Percentiles rank a stretch among this genome's conserved stretches.
phyloP scores from a whole-genome alignment of 805 yeast species.

The Candida broadrunensis region DNA sequence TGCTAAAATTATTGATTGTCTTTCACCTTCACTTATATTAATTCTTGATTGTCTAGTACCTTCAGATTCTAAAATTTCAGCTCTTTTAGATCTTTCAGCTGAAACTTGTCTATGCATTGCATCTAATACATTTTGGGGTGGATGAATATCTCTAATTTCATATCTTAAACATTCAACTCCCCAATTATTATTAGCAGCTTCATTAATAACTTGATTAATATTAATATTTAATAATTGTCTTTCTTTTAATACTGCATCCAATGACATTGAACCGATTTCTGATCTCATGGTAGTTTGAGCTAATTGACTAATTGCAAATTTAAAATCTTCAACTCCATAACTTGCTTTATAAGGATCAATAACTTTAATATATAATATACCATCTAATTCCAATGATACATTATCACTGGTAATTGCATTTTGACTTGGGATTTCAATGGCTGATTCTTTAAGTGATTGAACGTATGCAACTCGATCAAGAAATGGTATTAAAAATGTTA shows the following conservation, averaged over 20 bases:
- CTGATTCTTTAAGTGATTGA: conserved; percentile 77
- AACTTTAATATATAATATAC: conserved; percentile 74
- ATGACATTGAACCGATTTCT: conserved; percentile 78
- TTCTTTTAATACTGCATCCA: conserved; percentile 76
- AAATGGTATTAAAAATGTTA: conserved; percentile 69
- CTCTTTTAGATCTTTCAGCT: conserved; percentile 83
- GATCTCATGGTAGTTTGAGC: conserved; percentile 92
- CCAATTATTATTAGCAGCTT: conserved; percentile 78
- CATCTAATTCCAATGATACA: conserved; percentile 81
- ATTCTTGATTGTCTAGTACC: conserved; percentile 78
- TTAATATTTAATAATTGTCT: conserved; percentile 69
- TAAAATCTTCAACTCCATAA: conserved; percentile 86
- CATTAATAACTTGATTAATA: conserved; percentile 76
- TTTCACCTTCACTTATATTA: conserved; percentile 82
- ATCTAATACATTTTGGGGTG: conserved; percentile 78
- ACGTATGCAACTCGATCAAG: conserved; percentile 77
- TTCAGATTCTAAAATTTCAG: conserved; percentile 83
- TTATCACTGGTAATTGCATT: conserved; percentile 85
- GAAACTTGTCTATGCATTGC: conserved; percentile 91
- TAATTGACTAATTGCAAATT: conserved; percentile 78
- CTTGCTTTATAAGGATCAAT: conserved; percentile 82
- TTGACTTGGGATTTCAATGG: conserved; percentile 82
- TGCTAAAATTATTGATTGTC: conserved; percentile 65
- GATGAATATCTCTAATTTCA: conserved; percentile 86
- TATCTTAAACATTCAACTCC: conserved; percentile 81